These are phyloP conservation scores for Tolypocladium ovalisporum DNA, from an alignment of 2,329 filamentous ascomycete genomes.

Conservation along the genomic window DNA sequence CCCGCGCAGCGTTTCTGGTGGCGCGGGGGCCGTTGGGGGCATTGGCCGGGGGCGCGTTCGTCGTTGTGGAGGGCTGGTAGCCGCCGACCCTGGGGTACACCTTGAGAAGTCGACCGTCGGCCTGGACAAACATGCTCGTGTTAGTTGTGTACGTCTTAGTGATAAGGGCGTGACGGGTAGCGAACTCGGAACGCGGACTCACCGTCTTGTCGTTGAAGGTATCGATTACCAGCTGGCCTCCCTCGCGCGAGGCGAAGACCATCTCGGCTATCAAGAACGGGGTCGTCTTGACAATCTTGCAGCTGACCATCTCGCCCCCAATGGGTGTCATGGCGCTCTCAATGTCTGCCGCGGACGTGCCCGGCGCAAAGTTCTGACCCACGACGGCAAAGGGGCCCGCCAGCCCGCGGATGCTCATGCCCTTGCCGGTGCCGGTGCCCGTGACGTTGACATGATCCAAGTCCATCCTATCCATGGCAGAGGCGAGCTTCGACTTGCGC, in stretches of 20 bases:
- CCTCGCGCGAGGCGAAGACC: slow-evolving; percentile 59
- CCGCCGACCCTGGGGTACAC: slow-evolving; percentile 57
- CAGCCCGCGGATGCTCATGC: slow-evolving; percentile 62
- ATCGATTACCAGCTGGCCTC: slow-evolving; percentile 62
- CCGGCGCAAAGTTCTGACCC: slow-evolving; percentile 72
- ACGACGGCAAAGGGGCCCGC: slow-evolving; percentile 62
- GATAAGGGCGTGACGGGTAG: background rate
- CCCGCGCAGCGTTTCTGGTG: slow-evolving; percentile 14
- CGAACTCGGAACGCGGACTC: slow-evolving; percentile 15
- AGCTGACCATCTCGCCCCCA: slow-evolving; percentile 58
- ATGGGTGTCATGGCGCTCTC: slow-evolving; percentile 70
- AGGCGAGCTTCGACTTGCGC: slow-evolving; percentile 27
- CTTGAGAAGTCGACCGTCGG: slow-evolving; percentile 62
- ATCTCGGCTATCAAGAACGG: slow-evolving; percentile 73
- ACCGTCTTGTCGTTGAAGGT: slow-evolving; percentile 74
- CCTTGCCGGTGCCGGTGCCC: slow-evolving; percentile 18
- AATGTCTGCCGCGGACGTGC: slow-evolving; percentile 73
- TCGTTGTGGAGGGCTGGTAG: slow-evolving; percentile 15
- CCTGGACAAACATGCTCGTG: slow-evolving; percentile 29
- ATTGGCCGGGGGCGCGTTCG: slow-evolving; percentile 18
- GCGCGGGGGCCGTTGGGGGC: slow-evolving; percentile 19
- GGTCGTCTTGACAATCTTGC: slow-evolving; percentile 53
- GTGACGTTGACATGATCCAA: slow-evolving; percentile 26
- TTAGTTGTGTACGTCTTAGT: background rate
- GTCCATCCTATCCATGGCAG: slow-evolving; percentile 32